phyloP scores from a whole-genome alignment of 1,284 basidiomycete species.

The Cryptococcus sp. region DNA sequence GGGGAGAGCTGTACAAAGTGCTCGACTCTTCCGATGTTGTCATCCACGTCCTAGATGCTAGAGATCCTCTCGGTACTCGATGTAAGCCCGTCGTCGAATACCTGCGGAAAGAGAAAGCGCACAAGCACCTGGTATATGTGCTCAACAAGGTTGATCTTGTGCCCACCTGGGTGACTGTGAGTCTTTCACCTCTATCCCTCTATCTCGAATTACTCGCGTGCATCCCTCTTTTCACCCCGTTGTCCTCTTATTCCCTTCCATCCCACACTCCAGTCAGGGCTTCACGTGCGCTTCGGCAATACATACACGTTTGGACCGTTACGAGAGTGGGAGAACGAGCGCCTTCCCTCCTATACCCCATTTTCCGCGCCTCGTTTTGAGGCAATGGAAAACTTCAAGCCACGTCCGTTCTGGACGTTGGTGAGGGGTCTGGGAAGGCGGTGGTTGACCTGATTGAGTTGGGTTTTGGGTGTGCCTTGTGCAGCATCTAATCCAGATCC shows the following conservation, averaged over 20 bases:
- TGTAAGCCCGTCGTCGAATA: slow-evolving; percentile 95
- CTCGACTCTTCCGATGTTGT: slow-evolving; percentile 98
- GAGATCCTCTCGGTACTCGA: slow-evolving; percentile 94
- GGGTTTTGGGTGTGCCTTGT: slow-evolving; percentile 42
- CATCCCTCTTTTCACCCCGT: slow-evolving; percentile 3
- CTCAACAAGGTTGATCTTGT: slow-evolving; percentile 99
- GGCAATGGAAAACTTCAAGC: slow-evolving; percentile 23
- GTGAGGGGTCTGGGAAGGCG: slow-evolving; percentile 46
- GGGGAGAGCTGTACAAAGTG: slow-evolving; percentile 98
- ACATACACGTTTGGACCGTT: slow-evolving; percentile 57
- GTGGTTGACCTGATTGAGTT: slow-evolving; percentile 55
- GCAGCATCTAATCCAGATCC: slow-evolving; percentile 39
- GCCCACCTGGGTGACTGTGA: slow-evolving; percentile 97
- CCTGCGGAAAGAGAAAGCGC: slow-evolving; percentile 91
- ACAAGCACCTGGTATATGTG: slow-evolving; percentile 95
- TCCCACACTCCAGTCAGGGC: slow-evolving; percentile 60
- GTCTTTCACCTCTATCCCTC: slow-evolving; percentile 46
- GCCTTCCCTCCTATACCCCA: slow-evolving; percentile 52
- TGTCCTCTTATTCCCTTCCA: slow-evolving; percentile 12
- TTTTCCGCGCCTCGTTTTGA: slow-evolving; percentile 51
- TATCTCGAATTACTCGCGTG: not conserved
- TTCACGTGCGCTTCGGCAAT: slow-evolving; percentile 42
- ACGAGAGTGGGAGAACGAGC: slow-evolving; percentile 64
- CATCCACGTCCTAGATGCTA: slow-evolving; percentile 92
- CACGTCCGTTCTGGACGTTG: slow-evolving; percentile 47